Percentiles rank a stretch among this genome's conserved stretches.
These are phyloP conservation scores for Globisporangium parvum DNA, from an alignment of 352 stramenopile species.

Conservation along the genomic window DNA sequence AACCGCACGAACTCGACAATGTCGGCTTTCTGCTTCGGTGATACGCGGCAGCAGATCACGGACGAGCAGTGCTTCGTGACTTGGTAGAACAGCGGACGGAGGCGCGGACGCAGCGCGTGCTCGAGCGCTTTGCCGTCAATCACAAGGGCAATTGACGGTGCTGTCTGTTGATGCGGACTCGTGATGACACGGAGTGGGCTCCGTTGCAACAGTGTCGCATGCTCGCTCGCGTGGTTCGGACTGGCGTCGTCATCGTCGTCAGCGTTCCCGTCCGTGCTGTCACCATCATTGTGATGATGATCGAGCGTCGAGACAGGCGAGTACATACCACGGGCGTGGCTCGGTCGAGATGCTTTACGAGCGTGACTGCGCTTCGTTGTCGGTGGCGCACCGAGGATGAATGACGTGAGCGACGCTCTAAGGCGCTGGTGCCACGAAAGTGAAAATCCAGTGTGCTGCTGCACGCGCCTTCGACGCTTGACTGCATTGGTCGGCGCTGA, in stretches of 20 bases:
- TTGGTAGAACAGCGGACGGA: constrained; percentile 59
- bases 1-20: constrained; percentile 75
- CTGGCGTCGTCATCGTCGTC: background rate
- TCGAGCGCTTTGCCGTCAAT: constrained; percentile 92
- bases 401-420: constrained; percentile 2
- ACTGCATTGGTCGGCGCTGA: background rate
- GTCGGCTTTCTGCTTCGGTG: constrained; percentile 83
- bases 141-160: constrained; percentile 68
- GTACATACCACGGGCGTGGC: constrained; percentile 3
- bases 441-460: background rate
- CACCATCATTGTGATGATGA: constrained; percentile 4
- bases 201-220: constrained; percentile 1
- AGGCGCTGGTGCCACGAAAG: constrained; percentile 3
- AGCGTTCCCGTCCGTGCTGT: background rate
- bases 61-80: constrained; percentile 64
- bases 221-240: no score
- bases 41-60: constrained; percentile 87
- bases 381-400: constrained; percentile 6
- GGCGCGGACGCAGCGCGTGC: constrained; percentile 41
- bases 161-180: background rate
- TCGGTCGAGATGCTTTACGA: background rate
- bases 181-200: constrained; percentile 1
- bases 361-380: constrained; percentile 7
- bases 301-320: constrained; percentile 12
- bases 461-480: constrained; percentile 5